Base-by-base conservation (phyloP, 352 stramenopile species). In the Globisporangium lucens region DNA sequence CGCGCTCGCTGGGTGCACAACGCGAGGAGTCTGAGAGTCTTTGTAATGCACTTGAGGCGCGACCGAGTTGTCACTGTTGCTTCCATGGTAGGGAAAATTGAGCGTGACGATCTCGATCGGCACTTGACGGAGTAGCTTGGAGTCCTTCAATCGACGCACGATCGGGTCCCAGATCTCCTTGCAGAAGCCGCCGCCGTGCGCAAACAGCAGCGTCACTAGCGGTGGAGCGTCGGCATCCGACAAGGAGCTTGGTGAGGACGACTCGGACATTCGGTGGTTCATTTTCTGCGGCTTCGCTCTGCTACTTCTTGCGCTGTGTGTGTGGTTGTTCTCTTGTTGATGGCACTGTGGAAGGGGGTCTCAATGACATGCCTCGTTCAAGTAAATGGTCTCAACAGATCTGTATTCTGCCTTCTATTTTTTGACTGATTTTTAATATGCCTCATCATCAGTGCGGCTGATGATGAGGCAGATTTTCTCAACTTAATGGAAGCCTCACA, bases 41-140 rank as follows among this genome's bases (percentile, higher is more conserved):
- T 24, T 10, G 20, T 55, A 63, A 36, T 75, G 41, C n/a, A 72
- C 36, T 9, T 46, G 51, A 22, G 66, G 60, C 52, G 61, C 56
- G 7, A 71, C 30, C 59, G 75, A 84, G 9, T 82, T 70, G 61
- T 85, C 71, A 13, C 69, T 66, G 20, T 76, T 74, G 24, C 38
- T 46, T 43, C 80, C 80, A 60, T 89, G 80, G 69, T 77, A 87
- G 49, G 76, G 78, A 56, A 85, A 78, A 63, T 87, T 77, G 59
- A 85, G 82, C 46, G n/a, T 74, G 51, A 73, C 63, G 29, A 79
- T n/a, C 1, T 65, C 63, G 24, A n/a, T 56, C 0, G 65, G 46
- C 9, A 24, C 35, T 17, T 49, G 61, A 38, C 79, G 67, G 4
- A 85, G 56, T 58, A 82, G 58, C 12, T 72, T 58, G 4, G 77